Evolutionary conservation across 805 yeast genomes (phyloP).

Genomic region (Pichia heedii): DNA sequence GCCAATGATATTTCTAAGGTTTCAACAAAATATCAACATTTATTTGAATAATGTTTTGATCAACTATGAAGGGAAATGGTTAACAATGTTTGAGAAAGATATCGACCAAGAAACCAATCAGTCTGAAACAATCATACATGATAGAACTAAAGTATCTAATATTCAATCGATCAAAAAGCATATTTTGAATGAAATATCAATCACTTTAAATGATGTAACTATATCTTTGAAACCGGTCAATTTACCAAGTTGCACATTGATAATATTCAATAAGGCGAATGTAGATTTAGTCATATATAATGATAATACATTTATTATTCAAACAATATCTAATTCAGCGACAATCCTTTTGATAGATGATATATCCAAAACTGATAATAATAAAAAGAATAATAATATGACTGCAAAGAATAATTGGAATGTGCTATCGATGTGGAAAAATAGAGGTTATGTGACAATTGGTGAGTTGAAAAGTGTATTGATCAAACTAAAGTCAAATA

Average conservation of each 20-base stretch:
- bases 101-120: conserved; percentile 2
- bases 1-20: conserved; percentile 11
- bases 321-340: conserved; percentile 38
- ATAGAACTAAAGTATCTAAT: conserved; percentile 8
- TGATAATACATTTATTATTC: conserved; percentile 16
- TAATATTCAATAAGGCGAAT: conserved; percentile 46
- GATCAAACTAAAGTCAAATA: conserved; percentile 21
- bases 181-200: conserved; percentile 10
- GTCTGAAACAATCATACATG: not conserved
- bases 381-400: conserved; percentile 12
- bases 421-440: conserved; percentile 30
- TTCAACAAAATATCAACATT: conserved; percentile 28
- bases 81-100: conserved; percentile 32
- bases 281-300: conserved; percentile 34
- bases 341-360: conserved; percentile 61
- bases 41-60: conserved; percentile 39
- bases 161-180: conserved; percentile 9
- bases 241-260: conserved; percentile 41
- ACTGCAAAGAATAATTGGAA: conserved; percentile 27
- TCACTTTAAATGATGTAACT: conserved; percentile 42
- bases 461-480: conserved; percentile 36
- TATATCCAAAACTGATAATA: conserved; percentile 25
- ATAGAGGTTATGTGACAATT: conserved; percentile 45
- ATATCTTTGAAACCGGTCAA: conserved; percentile 59
- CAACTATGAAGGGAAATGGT: conserved; percentile 56